These are phyloP conservation scores for Pseudocercospora eumusae DNA, from an alignment of 2,329 filamentous ascomycete species.

Conservation along the genomic window DNA sequence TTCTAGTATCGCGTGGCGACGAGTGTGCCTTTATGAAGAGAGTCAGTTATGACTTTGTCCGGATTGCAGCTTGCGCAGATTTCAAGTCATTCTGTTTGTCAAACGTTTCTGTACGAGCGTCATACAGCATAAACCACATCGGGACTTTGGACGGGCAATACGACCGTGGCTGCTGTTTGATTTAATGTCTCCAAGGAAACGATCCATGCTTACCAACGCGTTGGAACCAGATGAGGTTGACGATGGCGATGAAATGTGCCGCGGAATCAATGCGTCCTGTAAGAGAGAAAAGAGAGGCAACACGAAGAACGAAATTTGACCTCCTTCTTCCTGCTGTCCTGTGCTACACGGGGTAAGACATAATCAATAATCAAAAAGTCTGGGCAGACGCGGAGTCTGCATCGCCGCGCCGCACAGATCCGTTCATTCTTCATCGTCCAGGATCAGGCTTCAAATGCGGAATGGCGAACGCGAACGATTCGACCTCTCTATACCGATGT, in stretches of 20 bases:
- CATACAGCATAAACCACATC: neutral
- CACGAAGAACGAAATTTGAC: neutral
- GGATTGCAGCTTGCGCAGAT: neutral
- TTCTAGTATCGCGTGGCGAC: neutral
- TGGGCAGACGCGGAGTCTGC: neutral
- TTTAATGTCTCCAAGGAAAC: neutral
- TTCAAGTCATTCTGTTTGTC: neutral
- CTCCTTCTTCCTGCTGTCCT: too few relatives aligned
- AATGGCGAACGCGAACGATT: conserved; percentile 1
- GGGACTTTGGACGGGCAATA: neutral
- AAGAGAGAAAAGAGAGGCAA: neutral
- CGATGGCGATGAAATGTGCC: neutral
- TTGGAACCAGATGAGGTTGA: neutral
- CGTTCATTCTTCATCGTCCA: neutral
- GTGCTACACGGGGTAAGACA: neutral
- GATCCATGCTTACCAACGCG: conserved; percentile 3
- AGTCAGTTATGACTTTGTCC: neutral
- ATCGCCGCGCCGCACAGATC: conserved; percentile 4
- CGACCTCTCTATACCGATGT: neutral
- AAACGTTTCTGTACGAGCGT: conserved; percentile 1
- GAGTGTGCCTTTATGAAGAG: neutral
- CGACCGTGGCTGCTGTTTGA: neutral
- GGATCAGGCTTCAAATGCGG: neutral
- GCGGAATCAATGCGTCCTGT: too few relatives aligned
- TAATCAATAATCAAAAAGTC: neutral